A percentile compares a stretch with the other conserved stretches of the same genome.
Evolutionary conservation across 192 early-diverging fungal species (phyloP).

Genomic region (Umbelopsis isabellina): DNA sequence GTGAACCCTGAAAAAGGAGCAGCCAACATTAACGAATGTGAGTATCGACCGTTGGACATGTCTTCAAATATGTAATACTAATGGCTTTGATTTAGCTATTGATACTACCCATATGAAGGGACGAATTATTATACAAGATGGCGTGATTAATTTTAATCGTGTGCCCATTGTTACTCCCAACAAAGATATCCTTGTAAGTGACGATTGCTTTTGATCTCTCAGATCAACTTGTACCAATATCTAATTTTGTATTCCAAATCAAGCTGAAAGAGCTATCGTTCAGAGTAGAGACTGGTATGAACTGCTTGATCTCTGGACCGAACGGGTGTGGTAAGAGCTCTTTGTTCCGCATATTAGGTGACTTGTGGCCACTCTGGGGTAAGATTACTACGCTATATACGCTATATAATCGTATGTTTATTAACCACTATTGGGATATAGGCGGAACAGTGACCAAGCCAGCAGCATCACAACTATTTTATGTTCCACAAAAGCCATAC

Average conservation of each 20-base stretch:
- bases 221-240: not conserved
- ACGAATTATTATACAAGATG: slow-evolving; percentile 52
- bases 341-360: slow-evolving; percentile 66
- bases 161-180: slow-evolving; percentile 82
- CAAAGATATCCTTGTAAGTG: slow-evolving; percentile 56
- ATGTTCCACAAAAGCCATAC: slow-evolving; percentile 90
- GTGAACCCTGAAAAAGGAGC: slow-evolving; percentile 43
- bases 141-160: slow-evolving; percentile 67
- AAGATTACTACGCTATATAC: not conserved
- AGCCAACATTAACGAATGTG: slow-evolving; percentile 40
- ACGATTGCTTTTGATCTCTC: not conserved
- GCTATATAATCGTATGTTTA: not conserved
- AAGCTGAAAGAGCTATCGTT: slow-evolving; percentile 71
- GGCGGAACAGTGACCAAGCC: slow-evolving; percentile 62
- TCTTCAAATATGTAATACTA: not conserved
- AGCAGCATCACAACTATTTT: slow-evolving; percentile 68
- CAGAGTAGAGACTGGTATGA: slow-evolving; percentile 71
- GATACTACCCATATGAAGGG: slow-evolving; percentile 55
- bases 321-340: slow-evolving; percentile 67
- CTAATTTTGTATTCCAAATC: not conserved
- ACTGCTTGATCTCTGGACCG: slow-evolving; percentile 72
- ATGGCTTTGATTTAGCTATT: slow-evolving; percentile 26
- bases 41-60: not conserved
- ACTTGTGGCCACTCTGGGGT: slow-evolving; percentile 68
- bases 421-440: not conserved